phyloP scores from a whole-genome alignment of 805 yeast species.

The Cyberlindnera maritima region DNA sequence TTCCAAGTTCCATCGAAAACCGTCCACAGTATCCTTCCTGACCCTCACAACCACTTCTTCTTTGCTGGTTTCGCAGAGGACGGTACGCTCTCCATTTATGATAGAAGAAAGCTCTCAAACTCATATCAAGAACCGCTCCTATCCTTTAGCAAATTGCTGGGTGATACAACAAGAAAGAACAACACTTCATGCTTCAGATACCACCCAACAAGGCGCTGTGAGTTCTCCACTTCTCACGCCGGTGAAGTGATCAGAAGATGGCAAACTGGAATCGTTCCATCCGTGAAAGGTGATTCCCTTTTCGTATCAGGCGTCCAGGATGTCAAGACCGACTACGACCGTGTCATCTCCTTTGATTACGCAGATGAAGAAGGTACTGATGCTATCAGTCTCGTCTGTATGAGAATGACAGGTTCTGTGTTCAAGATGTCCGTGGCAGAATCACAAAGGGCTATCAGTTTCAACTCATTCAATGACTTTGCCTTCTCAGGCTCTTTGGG shows the following conservation, averaged over 20 bases:
- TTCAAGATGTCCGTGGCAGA: conserved; percentile 75
- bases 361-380: conserved; percentile 32
- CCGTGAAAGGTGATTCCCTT: conserved; percentile 47
- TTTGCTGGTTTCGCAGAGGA: conserved; percentile 81
- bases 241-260: conserved; percentile 79
- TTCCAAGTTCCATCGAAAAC: conserved; percentile 76
- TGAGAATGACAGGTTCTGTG: conserved; percentile 88
- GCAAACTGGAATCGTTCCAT: conserved; percentile 64
- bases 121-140: conserved; percentile 49
- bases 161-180: conserved; percentile 58
- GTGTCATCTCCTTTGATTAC: conserved; percentile 85
- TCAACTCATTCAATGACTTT: conserved; percentile 69
- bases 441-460: conserved; percentile 56
- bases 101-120: conserved; percentile 55
- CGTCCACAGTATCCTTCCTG: conserved; percentile 63
- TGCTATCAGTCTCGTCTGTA: conserved; percentile 70
- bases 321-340: conserved; percentile 69
- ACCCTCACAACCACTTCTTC: conserved; percentile 62
- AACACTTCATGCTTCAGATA: conserved; percentile 66
- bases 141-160: conserved; percentile 57
- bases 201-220: conserved; percentile 63
- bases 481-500: conserved; percentile 60
- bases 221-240: conserved; percentile 74
- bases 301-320: conserved; percentile 79
- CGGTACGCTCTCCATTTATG: conserved; percentile 83